Base-by-base conservation (phyloP, 768 basidiomycete species). In the Boletales sp. region DNA sequence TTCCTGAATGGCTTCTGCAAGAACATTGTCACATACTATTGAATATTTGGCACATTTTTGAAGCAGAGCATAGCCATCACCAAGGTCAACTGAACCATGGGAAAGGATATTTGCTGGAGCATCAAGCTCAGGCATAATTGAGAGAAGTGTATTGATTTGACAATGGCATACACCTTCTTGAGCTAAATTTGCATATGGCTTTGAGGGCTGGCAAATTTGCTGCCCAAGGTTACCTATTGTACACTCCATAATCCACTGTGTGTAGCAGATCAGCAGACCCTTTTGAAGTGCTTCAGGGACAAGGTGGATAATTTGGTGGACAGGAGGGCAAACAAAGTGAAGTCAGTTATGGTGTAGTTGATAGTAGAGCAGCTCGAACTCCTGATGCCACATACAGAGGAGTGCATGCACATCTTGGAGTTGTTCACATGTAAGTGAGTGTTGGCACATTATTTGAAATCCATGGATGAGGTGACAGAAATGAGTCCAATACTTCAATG, bases 221-320 rank as follows among this genome's bases (percentile, higher is more conserved):
- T 51, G 41, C 0, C 63, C 68, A 10, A 69, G 51, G 18, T 58
- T 65, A 0, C 66, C 61, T n/a, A 69, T 66, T 0, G 58, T 61
- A 0, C 51, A 19, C 35, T 70, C 69, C 50, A 72, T 57, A 0
- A 58, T 62, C 64, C 64, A 72, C 30, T 71, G 68, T 1, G 64
- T 42, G n/a, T 53, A 56, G 13, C 53, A 50, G 5, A 50, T 47
- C 0, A 39, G 21, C 0, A 39, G 46, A 0, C 42, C 56, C 28
- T 50, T 50, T 12, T 17, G 35, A 13, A 53, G 12, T 1, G 44
- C 18, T 17, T 53, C 52, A 11, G 44, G 18, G 1, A 46, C 57
- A 5, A 66, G 21, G 48, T 74, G 72, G 2, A 46, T 9, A 4
- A 62, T 33, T 8, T 56, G 51, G 43, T 74, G 72, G 3, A 71